These are phyloP conservation scores for Rhizophagus clarus DNA, from an alignment of 192 early-diverging fungal species.

Conservation along the genomic window DNA sequence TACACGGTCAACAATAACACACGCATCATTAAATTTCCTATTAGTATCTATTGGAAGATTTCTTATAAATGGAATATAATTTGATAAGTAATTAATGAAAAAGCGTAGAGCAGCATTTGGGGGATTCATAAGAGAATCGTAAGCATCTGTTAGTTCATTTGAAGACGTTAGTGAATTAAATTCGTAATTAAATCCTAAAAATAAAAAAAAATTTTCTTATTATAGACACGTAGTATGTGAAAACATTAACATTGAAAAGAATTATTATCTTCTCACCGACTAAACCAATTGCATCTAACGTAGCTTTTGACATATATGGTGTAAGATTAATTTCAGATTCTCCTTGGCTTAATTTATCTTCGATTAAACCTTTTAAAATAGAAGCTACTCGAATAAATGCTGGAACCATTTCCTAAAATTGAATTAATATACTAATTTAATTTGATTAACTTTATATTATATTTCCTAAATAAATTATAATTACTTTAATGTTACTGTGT, in stretches of 20 bases:
- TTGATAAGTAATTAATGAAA: constrained; percentile 34
- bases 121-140: constrained; percentile 36
- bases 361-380: too few relatives aligned
- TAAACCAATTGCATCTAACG: too few relatives aligned
- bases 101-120: constrained; percentile 11
- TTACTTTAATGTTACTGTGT: too few relatives aligned
- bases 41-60: constrained; percentile 31
- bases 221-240: not conserved
- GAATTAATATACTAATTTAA: too few relatives aligned
- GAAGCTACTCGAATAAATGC: too few relatives aligned
- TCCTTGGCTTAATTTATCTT: constrained; percentile 28
- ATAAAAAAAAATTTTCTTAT: constrained; percentile 48
- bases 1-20: constrained; percentile 43
- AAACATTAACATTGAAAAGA: not conserved
- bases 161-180: too few relatives aligned
- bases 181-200: too few relatives aligned
- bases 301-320: constrained; percentile 39
- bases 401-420: too few relatives aligned
- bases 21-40: not conserved
- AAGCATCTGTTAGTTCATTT: constrained; percentile 47
- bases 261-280: not conserved
- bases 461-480: constrained; percentile 33
- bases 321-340: constrained; percentile 43
- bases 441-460: too few relatives aligned
- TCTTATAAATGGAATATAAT: constrained; percentile 31